Evolutionary conservation across 768 basidiomycete species (phyloP).

Genomic region (Flagelloscypha sp.): DNA sequence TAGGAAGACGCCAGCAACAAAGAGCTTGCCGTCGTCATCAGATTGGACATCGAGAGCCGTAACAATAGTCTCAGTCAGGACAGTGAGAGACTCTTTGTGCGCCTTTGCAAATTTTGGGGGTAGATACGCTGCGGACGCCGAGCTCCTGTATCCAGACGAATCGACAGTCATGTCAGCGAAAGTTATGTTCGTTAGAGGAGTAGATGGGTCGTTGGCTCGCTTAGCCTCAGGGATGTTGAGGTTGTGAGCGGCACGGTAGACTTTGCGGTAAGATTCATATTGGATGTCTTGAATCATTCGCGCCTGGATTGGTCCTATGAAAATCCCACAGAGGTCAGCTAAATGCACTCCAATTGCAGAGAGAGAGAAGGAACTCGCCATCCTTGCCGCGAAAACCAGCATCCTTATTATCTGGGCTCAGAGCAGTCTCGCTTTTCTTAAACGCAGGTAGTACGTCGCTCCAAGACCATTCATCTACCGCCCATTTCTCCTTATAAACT

Average conservation of each 20-base stretch:
- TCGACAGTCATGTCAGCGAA: constrained; percentile 16
- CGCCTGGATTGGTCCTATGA: constrained; percentile 14
- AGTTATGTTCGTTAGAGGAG: constrained; percentile 12
- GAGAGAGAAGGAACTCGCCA: constrained; percentile 5
- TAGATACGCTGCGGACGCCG: constrained; percentile 18
- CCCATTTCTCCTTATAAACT: constrained; percentile 16
- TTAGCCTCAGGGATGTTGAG: constrained; percentile 15
- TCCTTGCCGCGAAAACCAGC: constrained; percentile 6
- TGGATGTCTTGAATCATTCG: constrained; percentile 4
- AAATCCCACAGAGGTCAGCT: not conserved
- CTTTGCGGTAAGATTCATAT: constrained; percentile 8
- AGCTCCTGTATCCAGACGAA: constrained; percentile 10
- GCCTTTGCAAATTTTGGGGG: constrained; percentile 9
- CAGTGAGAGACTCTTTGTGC: constrained; percentile 12
- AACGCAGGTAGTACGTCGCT: constrained; percentile 19
- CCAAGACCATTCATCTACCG: constrained; percentile 25
- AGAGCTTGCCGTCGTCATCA: not conserved
- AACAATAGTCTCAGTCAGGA: constrained; percentile 16
- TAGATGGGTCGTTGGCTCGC: constrained; percentile 14
- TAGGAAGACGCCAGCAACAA: not conserved
- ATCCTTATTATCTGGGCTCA: constrained; percentile 2
- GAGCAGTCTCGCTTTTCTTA: constrained; percentile 14
- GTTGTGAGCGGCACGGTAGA: constrained; percentile 5
- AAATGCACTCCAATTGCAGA: not conserved
- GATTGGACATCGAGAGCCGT: constrained; percentile 7